Evolutionary conservation across 352 stramenopile species (phyloP).

Genomic region (Halophytophthora polymorphica): DNA sequence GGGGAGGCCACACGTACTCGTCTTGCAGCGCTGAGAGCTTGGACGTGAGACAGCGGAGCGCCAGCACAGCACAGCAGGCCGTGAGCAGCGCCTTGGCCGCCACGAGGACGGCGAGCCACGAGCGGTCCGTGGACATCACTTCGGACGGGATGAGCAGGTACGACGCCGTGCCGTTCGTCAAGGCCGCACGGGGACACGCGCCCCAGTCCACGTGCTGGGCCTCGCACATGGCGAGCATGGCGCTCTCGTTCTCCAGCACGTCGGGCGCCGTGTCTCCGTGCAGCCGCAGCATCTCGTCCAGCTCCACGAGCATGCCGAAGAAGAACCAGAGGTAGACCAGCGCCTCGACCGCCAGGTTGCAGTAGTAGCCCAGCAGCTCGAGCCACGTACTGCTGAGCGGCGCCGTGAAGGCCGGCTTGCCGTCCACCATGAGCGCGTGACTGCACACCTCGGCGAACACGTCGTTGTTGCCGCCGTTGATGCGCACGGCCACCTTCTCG

Average conservation of each 20-base stretch:
- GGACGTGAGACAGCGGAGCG: slow-evolving; percentile 38
- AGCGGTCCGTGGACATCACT: slow-evolving; percentile 39
- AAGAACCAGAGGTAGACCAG: slow-evolving; percentile 57
- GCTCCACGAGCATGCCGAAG: slow-evolving; percentile 55
- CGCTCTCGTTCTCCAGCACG: slow-evolving; percentile 20
- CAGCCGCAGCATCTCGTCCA: slow-evolving; percentile 49
- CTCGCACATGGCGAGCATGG: slow-evolving; percentile 35
- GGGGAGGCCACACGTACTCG: slow-evolving; percentile 40
- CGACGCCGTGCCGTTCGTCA: slow-evolving; percentile 5
- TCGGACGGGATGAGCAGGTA: slow-evolving; percentile 37
- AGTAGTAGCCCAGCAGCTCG: slow-evolving; percentile 53
- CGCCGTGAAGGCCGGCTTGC: slow-evolving; percentile 56
- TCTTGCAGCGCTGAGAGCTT: slow-evolving; percentile 64
- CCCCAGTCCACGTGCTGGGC: slow-evolving; percentile 27
- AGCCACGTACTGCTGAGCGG: slow-evolving; percentile 64
- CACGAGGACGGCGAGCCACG: slow-evolving; percentile 44
- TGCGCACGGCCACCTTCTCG: slow-evolving; percentile 59
- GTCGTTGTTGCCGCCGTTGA: slow-evolving; percentile 63
- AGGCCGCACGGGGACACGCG: slow-evolving; percentile 11
- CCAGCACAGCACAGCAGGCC: slow-evolving; percentile 24
- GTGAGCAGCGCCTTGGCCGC: slow-evolving; percentile 38
- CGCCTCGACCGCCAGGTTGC: slow-evolving; percentile 42
- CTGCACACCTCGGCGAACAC: slow-evolving; percentile 66
- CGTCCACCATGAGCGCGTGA: slow-evolving; percentile 61
- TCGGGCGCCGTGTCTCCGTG: slow-evolving; percentile 23